Conservation (phyloP, 1,139 yeast species). For the Suhomyces kunorum region DNA sequence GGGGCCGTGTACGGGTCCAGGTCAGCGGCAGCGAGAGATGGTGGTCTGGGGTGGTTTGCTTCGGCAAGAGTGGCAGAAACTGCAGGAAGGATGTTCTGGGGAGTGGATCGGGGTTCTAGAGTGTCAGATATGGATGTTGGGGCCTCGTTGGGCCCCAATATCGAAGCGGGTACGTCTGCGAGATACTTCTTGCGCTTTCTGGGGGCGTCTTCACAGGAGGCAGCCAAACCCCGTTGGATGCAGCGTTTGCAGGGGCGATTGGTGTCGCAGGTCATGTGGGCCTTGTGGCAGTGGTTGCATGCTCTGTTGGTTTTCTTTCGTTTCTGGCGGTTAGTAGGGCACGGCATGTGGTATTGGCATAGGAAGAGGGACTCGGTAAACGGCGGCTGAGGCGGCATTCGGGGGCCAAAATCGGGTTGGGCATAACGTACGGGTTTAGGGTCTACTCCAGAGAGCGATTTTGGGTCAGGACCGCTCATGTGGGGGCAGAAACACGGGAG, state of each 20-base stretch:
- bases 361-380: background rate
- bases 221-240: conserved; percentile 62
- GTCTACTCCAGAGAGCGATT: conserved; percentile 1
- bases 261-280: conserved; percentile 86
- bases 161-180: conserved; percentile 47
- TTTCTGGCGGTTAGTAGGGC: conserved; percentile 23
- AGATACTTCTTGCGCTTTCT: conserved; percentile 83
- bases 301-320: conserved; percentile 73
- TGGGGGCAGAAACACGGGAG: background rate
- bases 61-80: no score
- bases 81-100: no score
- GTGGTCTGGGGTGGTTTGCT: no score
- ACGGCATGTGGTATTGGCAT: background rate
- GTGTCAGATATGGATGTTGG: background rate
- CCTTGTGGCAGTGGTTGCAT: conserved; percentile 81
- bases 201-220: conserved; percentile 87
- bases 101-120: conserved; percentile 1
- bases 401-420: background rate
- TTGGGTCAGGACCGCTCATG: conserved; percentile 8
- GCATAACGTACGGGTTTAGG: conserved; percentile 10
- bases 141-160: conserved; percentile 1
- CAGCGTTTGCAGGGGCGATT: conserved; percentile 84
- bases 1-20: no score
- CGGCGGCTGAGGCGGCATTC: background rate
- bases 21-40: no score